Conservation (phyloP, 306 rosid genomes). For the Rosa persica region DNA sequence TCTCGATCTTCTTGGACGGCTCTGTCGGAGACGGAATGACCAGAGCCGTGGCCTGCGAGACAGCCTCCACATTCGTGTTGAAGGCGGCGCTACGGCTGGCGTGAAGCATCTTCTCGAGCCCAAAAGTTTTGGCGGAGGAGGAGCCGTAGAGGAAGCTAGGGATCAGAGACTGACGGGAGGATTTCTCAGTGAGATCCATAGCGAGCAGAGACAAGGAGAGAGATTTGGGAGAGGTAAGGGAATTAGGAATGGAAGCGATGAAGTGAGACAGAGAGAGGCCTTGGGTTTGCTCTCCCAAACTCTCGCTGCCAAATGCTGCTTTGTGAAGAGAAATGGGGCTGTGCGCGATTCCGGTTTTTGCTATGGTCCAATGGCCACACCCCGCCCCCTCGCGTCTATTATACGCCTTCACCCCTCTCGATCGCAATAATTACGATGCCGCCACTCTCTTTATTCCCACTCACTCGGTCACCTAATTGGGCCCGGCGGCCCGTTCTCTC, state of each 20-base stretch:
- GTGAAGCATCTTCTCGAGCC: slow-evolving; percentile 54
- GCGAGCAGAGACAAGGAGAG: neutral
- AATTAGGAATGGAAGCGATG: slow-evolving; percentile 27
- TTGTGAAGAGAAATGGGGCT: neutral
- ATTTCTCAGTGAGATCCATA: slow-evolving; percentile 57
- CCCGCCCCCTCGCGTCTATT: slow-evolving; percentile 24
- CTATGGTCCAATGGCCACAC: slow-evolving; percentile 8
- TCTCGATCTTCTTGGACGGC: slow-evolving; percentile 60
- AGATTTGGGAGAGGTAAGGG: neutral
- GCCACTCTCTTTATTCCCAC: neutral
- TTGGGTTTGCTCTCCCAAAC: slow-evolving; percentile 25
- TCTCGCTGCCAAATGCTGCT: slow-evolving; percentile 37
- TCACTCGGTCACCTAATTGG: neutral
- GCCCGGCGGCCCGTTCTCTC: neutral
- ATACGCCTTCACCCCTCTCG: neutral
- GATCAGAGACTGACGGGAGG: slow-evolving; percentile 53
- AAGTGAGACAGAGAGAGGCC: slow-evolving; percentile 4
- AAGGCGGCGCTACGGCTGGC: slow-evolving; percentile 17
- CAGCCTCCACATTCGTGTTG: slow-evolving; percentile 17
- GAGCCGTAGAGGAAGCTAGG: slow-evolving; percentile 73
- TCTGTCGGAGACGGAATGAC: slow-evolving; percentile 65
- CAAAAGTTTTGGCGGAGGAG: slow-evolving; percentile 43
- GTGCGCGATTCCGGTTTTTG: slow-evolving; percentile 7
- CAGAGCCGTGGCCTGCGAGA: slow-evolving; percentile 27
- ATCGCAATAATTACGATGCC: slow-evolving; percentile 11